These are phyloP conservation scores for Barnettozyma populi DNA, from an alignment of 805 yeast genomes.

Conservation along the genomic window DNA sequence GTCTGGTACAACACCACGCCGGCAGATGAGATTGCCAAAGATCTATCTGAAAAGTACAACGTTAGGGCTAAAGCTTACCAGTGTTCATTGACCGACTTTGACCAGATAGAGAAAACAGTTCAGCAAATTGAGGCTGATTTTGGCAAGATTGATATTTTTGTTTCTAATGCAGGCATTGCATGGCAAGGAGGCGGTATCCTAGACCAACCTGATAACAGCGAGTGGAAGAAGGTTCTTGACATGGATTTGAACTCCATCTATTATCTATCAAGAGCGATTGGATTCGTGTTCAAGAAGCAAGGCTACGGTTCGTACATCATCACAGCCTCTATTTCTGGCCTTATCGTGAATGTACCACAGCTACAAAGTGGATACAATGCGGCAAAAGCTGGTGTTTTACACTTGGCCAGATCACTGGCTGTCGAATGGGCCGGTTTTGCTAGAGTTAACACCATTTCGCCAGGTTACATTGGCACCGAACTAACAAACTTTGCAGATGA, in stretches of 20 bases:
- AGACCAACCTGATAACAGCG: conserved; percentile 38
- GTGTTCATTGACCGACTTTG: conserved; percentile 28
- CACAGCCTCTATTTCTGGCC: conserved; percentile 89
- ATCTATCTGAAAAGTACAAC: conserved; percentile 55
- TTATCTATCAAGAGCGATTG: conserved; percentile 73
- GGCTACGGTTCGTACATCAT: conserved; percentile 74
- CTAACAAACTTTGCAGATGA: conserved; percentile 45
- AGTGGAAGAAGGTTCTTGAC: conserved; percentile 70
- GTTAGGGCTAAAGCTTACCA: conserved; percentile 58
- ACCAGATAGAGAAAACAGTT: conserved; percentile 27
- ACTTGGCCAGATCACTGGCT: conserved; percentile 71
- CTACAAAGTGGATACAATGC: conserved; percentile 83
- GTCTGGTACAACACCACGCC: conserved; percentile 27
- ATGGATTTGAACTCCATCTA: conserved; percentile 78
- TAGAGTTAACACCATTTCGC: conserved; percentile 78
- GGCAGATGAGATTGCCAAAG: conserved; percentile 37
- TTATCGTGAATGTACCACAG: conserved; percentile 83
- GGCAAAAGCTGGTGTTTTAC: conserved; percentile 79
- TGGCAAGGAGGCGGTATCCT: conserved; percentile 65
- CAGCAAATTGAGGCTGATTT: conserved; percentile 53
- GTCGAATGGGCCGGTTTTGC: conserved; percentile 86
- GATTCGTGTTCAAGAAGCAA: conserved; percentile 66
- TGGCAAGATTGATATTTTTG: conserved; percentile 70
- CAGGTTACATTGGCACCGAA: conserved; percentile 80
- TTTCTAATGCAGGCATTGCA: conserved; percentile 87